Evolutionary conservation across 2,329 filamentous ascomycete genomes (phyloP), one percentile per base, ranked within the genome.

Genomic region (Tolypocladium pustulatum): DNA sequence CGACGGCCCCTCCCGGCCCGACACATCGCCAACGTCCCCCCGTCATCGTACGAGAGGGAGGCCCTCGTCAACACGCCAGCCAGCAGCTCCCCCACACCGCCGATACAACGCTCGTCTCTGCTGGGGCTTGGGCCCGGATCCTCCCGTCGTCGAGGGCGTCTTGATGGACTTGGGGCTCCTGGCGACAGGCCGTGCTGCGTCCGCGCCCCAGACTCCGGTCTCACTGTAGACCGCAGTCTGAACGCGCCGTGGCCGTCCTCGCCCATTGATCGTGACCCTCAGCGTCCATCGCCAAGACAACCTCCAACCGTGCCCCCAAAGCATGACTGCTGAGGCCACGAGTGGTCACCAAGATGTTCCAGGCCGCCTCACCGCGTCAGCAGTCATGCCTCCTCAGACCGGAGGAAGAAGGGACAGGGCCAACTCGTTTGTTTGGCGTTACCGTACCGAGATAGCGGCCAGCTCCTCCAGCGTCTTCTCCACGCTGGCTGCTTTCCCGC

Each of bases 391-490:
- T 67, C 60, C 62, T 52, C 62, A 63, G 57, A 62, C 61, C 46
- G 59, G 61, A 58, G 61, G 61, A 64, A 57, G 57, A 62, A 61
- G 61, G 62, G 61, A 65, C 41, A 63, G 62, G 57, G 65, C 87
- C 61, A 64, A 70, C 59, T 65, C 65, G 32, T 67, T 87, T 77
- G 78, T 88, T 67, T 91, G 90, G 76, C 82, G 81, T 65, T 93
- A 94, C 73, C 83, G 89, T 64, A 92, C 88, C 55, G 88, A 93
- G 74, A 85, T 94, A 64, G 85, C 89, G 61, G 90, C 90, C 52
- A 89, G 86, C 73, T 79, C 85, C 43, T 89, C 87, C 69, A 92
- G 88, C 72, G 80, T 92, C 64, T 79, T 93, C 59, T 91, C 88
- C 41, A 94, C 90, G 49, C 81, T 91, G 68, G 80, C 82, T 64